Evolutionary conservation across 2,329 filamentous ascomycete genomes (phyloP), one percentile per base, ranked within the genome.

Genomic region (Epichloe coenophiala): DNA sequence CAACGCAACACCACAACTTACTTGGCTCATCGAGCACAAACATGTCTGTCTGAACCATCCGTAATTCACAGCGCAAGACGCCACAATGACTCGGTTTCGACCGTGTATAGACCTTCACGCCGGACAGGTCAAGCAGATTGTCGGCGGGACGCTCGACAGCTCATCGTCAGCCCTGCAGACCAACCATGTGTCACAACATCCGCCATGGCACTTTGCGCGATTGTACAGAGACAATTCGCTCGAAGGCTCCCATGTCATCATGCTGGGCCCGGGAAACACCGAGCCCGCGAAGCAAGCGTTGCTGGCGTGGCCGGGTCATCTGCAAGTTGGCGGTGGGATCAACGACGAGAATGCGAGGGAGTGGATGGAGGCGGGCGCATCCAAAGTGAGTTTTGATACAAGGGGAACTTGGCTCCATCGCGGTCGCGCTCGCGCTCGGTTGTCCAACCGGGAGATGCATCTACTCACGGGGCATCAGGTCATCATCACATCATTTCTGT

Each of bases 71-170:
- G n/a, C 11, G 5, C 23, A 35, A 41, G 19, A 19, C 39, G 17
- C n/a, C 43, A 61, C 52, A 54, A 95, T 98, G 93, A 97, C 93
- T 3, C 82, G 84, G 59, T 98, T 98, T 64, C 78, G 93, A 39
- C 93, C 93, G 19, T 98, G 93, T 64, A 97, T 98, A 68, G 93
- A 98, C 70, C 79, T 98, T 49, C 93, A 98, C 68, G 84, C 90
- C n/a, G 93, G 93, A 13, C 84, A 91, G 64, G 93, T 98, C 53
- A 98, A 98, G 73, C 93, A 98, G 68, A 98, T 98, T 59, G 90
- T 98, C 40, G 93, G 93, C 59, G 91, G 93, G 53, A 97, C 93
- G 2, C 78, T 98, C 55, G 84, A 85, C 69, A 78, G 78, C 63
- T 66, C 75, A 8, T 78, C 78, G 1, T 66, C 75, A 6, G 74